Base-by-base conservation (phyloP, 2,329 filamentous ascomycete genomes). In the Penicillium paneum region DNA sequence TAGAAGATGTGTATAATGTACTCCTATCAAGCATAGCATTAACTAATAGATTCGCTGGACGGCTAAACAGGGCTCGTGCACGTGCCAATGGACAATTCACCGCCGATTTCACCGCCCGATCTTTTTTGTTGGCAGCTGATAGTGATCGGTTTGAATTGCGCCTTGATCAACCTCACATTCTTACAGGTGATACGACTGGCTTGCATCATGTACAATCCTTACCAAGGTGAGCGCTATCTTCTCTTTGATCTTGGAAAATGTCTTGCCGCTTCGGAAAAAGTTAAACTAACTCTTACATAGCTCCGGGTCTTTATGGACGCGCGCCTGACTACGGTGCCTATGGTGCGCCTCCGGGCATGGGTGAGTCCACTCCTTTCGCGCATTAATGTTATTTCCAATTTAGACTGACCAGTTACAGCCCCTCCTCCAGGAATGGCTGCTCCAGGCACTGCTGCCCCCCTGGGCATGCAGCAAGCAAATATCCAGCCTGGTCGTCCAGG, bases 261-360 rank as follows among this genome's bases (percentile, higher is more conserved):
- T 17, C 28, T 47, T 19, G 46, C 6, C 36, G 49, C 17, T 40
- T 31, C 26, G 12, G n/a, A 32, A 8, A 36, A 17, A 40, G 62
- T 64, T 43, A 60, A n/a, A 41, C 63, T 64, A 45, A 60, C 56
- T 54, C 13, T 45, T 29, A 32, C 52, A 5, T 54, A 74, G 73
- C 71, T 60, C 68, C 74, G 21, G 70, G 71, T 60, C 83, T 84
- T 45, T 96, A 91, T 78, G 89, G 87, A 67, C 82, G 84, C 55
- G 87, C 89, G 67, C 89, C 89, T 49, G 83, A 84, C 63, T 95
- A 88, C 76, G 84, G 83, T 62, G 81, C 80, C 52, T 91, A 89
- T 56, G 87, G 84, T 62, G 85, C 87, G 65, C 89, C 89, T 66
- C 90, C 91, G 65, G 90, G 90, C 75, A 85, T 91, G 83, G 89